phyloP scores from a whole-genome alignment of 176 grass and related monocot species.

The Carex kokanica region DNA sequence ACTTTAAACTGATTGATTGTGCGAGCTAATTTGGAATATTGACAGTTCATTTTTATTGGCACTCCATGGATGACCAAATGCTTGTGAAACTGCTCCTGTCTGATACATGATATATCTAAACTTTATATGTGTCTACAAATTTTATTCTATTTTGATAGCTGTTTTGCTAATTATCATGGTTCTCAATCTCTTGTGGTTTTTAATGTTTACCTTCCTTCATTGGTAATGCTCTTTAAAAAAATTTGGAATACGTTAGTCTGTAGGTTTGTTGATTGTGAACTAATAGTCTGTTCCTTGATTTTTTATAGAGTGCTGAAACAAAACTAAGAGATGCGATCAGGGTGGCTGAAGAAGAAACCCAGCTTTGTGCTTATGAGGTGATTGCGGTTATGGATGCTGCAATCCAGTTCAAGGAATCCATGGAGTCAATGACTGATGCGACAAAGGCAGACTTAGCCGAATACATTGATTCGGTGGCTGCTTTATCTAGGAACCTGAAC shows the following conservation, averaged over 20 bases:
- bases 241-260: background rate
- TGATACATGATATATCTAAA: background rate
- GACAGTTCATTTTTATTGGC: background rate
- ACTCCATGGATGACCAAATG: background rate
- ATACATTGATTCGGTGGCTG: conserved; percentile 45
- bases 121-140: background rate
- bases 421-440: conserved; percentile 33
- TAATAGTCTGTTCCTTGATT: background rate
- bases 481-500: conserved; percentile 35
- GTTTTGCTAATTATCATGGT: no score
- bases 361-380: conserved; percentile 41
- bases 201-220: background rate
- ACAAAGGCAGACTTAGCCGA: conserved; percentile 54
- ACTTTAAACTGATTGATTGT: background rate
- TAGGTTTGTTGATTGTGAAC: background rate
- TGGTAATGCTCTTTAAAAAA: background rate
- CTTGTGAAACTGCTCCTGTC: background rate
- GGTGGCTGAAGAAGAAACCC: conserved; percentile 42
- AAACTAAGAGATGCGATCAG: conserved; percentile 24
- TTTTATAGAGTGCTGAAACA: conserved; percentile 49
- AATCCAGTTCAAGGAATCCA: conserved; percentile 55
- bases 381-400: conserved; percentile 47
- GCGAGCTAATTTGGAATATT: background rate
- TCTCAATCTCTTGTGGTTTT: background rate
- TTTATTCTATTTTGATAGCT: no score